These are phyloP conservation scores for Ormosia semicastrata DNA, from an alignment of 306 rosid species.

Conservation along the genomic window DNA sequence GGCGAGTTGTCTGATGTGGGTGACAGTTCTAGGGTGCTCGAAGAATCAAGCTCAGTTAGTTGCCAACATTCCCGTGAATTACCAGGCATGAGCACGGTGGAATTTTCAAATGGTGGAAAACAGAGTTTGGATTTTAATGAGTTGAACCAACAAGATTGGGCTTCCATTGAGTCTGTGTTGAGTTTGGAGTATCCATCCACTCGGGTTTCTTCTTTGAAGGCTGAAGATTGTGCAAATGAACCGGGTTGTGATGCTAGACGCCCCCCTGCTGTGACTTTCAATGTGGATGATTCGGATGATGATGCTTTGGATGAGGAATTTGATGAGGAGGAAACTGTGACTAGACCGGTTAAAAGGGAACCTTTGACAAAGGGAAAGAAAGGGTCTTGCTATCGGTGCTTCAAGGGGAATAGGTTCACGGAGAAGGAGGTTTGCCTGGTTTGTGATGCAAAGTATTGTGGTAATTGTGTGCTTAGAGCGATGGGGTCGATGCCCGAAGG, in stretches of 20 bases:
- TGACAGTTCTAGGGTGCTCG: conserved; percentile 46
- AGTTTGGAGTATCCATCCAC: conserved; percentile 95
- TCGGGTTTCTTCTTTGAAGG: conserved; percentile 78
- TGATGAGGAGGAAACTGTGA: conserved; percentile 54
- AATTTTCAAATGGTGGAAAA: conserved; percentile 21
- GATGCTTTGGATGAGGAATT: conserved; percentile 53
- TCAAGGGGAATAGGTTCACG: conserved; percentile 87
- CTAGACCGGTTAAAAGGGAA: conserved; percentile 51
- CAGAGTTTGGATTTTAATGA: conserved; percentile 73
- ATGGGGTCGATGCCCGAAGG: conserved; percentile 99
- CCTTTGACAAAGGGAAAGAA: conserved; percentile 79
- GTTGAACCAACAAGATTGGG: conserved; percentile 73
- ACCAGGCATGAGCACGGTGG: too few species aligned
- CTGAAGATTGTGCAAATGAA: conserved; percentile 42
- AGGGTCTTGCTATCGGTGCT: conserved; percentile 85
- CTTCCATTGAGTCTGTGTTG: conserved; percentile 68
- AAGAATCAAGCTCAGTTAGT: conserved; percentile 34
- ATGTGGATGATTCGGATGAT: conserved; percentile 63
- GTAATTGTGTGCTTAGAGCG: conserved; percentile 95
- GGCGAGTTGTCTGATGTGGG: conserved; percentile 69
- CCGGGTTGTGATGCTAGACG: conserved; percentile 45
- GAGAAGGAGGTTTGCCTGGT: conserved; percentile 96
- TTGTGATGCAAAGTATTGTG: conserved; percentile 93
- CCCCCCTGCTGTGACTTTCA: conserved; percentile 55
- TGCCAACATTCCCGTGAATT: too few species aligned